Evolutionary conservation across 2,329 filamentous ascomycete species (phyloP), one percentile per base, ranked within the genome.

Genomic region (Sporothrix schenckii): DNA sequence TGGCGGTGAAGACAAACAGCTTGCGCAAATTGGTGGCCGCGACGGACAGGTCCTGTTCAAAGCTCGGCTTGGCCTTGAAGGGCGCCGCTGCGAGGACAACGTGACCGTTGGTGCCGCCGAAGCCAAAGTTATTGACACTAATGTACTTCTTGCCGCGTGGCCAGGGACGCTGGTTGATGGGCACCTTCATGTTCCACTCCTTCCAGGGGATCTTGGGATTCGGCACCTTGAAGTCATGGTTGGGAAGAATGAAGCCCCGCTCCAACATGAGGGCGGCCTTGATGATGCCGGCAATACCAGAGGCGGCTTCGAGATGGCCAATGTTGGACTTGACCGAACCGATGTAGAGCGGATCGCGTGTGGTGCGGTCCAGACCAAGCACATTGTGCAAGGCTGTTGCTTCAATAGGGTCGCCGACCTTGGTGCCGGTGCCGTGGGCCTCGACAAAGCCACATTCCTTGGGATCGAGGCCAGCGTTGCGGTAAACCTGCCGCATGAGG

Each of bases 361-460:
- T 41, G 0, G 75, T 73, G 13, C 78, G 76, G 27, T 75, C 74
- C 10, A 70, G 71, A 10, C 77, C 77, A 34, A 82, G 76, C 13
- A 78, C 77, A 4, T 73, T 72, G n/a, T 77, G 73, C 30, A 85
- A 79, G n/a, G 81, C 83, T 0, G 72, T 74, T 0, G 81, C 81
- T 73, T 88, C 86, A n/a, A 84, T 82, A 0, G 85, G 85, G 71
- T 88, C 86, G 2, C 87, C 87, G 4, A 80, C 80, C 41, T 77
- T 80, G 21, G 86, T 88, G 7, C 86, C 86, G 0, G 86, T 87
- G 21, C 85, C 86, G 74, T 88, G 86, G 3, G 83, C 83, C 73
- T 88, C 85, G 10, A 84, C 79, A 70, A 82, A 84, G 30, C 78
- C 78, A 52, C 79, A 80, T 1, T 80, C 77, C 9, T 75, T 73